Evolutionary conservation across 192 early-diverging fungal species (phyloP).

Genomic region (Coemansia furcata): DNA sequence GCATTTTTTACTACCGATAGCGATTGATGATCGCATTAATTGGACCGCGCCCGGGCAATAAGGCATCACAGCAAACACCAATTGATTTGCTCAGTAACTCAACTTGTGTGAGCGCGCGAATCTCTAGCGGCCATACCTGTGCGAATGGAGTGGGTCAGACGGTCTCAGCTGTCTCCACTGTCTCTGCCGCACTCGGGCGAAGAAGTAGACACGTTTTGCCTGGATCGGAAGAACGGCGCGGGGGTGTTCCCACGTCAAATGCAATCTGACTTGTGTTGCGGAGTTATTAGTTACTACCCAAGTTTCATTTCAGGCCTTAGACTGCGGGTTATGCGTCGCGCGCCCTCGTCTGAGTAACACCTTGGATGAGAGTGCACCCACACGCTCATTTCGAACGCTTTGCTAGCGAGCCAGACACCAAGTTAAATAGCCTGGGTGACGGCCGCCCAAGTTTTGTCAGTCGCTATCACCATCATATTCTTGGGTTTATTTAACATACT

Average conservation of each 20-base stretch:
- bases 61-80: not conserved
- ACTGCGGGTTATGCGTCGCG: not conserved
- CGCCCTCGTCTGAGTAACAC: conserved; percentile 28
- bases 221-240: not conserved
- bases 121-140: not conserved
- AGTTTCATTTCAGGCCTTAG: conserved; percentile 8
- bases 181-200: not conserved
- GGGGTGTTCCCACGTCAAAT: not conserved
- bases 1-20: not conserved
- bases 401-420: not conserved
- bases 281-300: conserved; percentile 17
- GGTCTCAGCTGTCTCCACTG: not conserved
- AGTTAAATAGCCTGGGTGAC: conserved; percentile 6
- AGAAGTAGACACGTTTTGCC: conserved; percentile 2
- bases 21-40: not conserved
- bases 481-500: conserved; percentile 2
- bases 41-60: not conserved
- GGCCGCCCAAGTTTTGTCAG: not conserved
- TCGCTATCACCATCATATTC: conserved; percentile 9
- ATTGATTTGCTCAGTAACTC: not conserved
- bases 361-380: conserved; percentile 8
- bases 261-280: not conserved
- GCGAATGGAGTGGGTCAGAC: conserved; percentile 1
- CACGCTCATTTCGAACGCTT: not conserved
- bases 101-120: not conserved